Base-by-base conservation (phyloP, 768 basidiomycete species). In the Suillus paluster region DNA sequence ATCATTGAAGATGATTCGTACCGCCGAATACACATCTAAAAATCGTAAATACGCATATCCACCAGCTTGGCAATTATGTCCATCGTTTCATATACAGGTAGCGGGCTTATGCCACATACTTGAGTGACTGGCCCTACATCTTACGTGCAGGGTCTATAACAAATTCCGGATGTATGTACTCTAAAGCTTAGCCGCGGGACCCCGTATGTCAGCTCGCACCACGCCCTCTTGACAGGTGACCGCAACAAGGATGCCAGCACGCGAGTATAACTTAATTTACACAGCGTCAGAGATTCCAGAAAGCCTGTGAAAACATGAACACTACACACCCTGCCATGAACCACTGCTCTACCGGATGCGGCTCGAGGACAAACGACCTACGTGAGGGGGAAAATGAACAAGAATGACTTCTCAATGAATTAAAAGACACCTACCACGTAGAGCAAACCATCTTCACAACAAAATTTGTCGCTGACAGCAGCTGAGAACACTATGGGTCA, bases 211-310 rank as follows among this genome's bases (percentile, higher is more conserved):
- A 34, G 86, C 86, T 45, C 91, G 83, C 45, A 91, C 79, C 9
- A 92, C 88, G 7, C 92, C 92, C 78, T 94, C 92, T 71, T 94
- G 92, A 27, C 89, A 85, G 33, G 84, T 87, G 14, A 91, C 84
- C n/a, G 91, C 92, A 27, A 93, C 81, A 14, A 94, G 76, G 7
- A 70, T 82, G 9, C 92, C 91, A 27, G 75, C 71, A 30, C 80
- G 84, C n/a, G 86, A 86, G 71, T 89, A 94, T 69, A 94, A 75
- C 90, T 93, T 69, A 94, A 75, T 90, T 93, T 42, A 11, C 62
- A 60, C 52, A 52, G 45, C 17, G 23, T 57, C 49, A 41, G 59
- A 52, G 15, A 59, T 56, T 50, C 8, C 19, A 12, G 2, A 45
- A 48, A 42, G 10, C 34, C 41, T 38, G n/a, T 11, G 25, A 36